Conservation (phyloP, 2,329 filamentous ascomycete genomes). For the Aspergillus sp. region DNA sequence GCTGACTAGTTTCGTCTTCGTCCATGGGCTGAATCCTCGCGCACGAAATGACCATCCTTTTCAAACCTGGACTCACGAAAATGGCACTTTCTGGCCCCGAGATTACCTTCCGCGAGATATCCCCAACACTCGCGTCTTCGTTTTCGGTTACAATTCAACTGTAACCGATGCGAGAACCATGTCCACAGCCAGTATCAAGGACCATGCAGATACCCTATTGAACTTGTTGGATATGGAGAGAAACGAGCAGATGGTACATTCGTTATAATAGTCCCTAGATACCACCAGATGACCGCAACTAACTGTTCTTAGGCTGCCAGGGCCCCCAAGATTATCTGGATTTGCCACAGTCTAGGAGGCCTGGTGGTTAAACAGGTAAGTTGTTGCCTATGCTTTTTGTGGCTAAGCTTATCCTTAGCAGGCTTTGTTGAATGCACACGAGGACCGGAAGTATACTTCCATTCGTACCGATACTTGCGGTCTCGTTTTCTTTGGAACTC, state of each 20-base stretch:
- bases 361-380: conserved; percentile 33
- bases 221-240: conserved; percentile 34
- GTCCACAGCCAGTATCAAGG: conserved; percentile 35
- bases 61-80: conserved; percentile 33
- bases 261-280: not conserved
- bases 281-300: not conserved
- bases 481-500: conserved; percentile 37
- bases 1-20: conserved; percentile 28
- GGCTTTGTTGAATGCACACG: conserved; percentile 36
- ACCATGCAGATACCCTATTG: conserved; percentile 35
- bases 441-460: conserved; percentile 34
- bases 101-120: conserved; percentile 29
- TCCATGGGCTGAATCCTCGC: conserved; percentile 32
- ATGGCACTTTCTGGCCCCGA: conserved; percentile 27
- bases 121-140: conserved; percentile 30
- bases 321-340: conserved; percentile 31
- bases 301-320: conserved; percentile 18
- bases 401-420: conserved; percentile 4
- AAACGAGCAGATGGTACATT: conserved; percentile 23
- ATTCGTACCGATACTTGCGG: conserved; percentile 34
- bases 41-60: conserved; percentile 33
- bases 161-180: conserved; percentile 32
- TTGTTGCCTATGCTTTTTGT: not conserved
- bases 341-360: conserved; percentile 33
- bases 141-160: conserved; percentile 35